phyloP scores from a whole-genome alignment of 208 protist species.

The Wallacemonas sp. region DNA sequence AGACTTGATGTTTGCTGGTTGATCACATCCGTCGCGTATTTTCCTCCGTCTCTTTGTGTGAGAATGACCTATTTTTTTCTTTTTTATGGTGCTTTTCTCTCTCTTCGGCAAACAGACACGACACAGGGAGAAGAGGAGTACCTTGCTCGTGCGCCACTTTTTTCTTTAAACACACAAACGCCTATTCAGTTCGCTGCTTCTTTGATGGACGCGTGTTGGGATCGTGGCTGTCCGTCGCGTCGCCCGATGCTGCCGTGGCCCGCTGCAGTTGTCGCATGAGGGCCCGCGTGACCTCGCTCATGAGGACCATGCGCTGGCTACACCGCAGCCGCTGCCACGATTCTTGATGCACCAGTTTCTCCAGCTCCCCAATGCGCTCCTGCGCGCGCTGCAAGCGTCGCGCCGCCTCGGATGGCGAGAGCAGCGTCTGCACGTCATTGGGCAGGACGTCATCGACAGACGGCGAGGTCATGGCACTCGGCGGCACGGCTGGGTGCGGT shows the following conservation, averaged over 20 bases:
- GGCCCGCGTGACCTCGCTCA: slow-evolving; percentile 31
- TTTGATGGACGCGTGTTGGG: neutral
- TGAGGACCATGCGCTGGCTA: slow-evolving; percentile 51
- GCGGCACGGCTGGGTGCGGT: neutral
- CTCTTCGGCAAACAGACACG: too few relatives aligned
- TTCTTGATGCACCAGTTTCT: slow-evolving; percentile 30
- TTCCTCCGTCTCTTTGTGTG: too few relatives aligned
- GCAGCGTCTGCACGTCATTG: slow-evolving; percentile 19
- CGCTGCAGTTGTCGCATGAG: slow-evolving; percentile 20
- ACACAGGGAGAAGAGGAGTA: too few relatives aligned
- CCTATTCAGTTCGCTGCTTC: neutral
- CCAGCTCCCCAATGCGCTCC: slow-evolving; percentile 42
- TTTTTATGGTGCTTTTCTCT: too few relatives aligned
- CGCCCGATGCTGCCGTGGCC: neutral
- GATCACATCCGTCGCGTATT: too few relatives aligned
- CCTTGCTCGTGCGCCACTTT: too few relatives aligned
- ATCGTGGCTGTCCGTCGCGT: neutral
- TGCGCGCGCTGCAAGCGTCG: slow-evolving; percentile 27
- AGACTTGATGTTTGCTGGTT: too few relatives aligned
- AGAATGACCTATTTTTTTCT: too few relatives aligned
- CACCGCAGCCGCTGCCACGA: slow-evolving; percentile 32
- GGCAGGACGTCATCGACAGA: slow-evolving; percentile 16
- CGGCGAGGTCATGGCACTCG: neutral
- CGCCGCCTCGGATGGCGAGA: slow-evolving; percentile 23
- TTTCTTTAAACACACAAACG: too few relatives aligned